Evolutionary conservation across 164 flowering plant species (phyloP).

Genomic region (Hamamelis virginiana): DNA sequence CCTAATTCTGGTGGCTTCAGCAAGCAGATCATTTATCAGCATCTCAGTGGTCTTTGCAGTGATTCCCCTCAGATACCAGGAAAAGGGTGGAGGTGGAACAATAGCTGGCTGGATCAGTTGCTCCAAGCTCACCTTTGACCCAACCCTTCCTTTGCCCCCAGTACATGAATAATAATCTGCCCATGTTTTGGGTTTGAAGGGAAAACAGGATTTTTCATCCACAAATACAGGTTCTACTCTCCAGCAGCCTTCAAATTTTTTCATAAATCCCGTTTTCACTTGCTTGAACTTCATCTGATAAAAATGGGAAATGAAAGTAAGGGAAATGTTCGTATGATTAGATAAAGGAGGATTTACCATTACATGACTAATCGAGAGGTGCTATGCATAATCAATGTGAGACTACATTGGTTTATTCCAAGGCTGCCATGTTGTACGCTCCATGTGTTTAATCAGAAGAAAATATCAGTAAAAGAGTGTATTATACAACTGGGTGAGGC

Average conservation of each 20-base stretch:
- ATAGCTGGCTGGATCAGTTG: slow-evolving; percentile 89
- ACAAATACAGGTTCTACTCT: slow-evolving; percentile 74
- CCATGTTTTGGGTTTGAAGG: slow-evolving; percentile 63
- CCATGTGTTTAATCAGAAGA: not conserved
- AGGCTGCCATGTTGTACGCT: too few species aligned
- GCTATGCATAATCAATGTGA: too few species aligned
- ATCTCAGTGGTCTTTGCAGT: slow-evolving; percentile 81
- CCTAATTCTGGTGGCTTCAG: slow-evolving; percentile 74
- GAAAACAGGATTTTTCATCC: slow-evolving; percentile 66
- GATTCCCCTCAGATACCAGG: slow-evolving; percentile 96
- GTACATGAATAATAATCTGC: slow-evolving; percentile 66
- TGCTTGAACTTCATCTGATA: slow-evolving; percentile 90
- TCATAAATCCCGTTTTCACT: slow-evolving; percentile 84
- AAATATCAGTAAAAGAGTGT: not conserved
- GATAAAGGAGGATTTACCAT: not conserved
- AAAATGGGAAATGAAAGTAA: slow-evolving; percentile 4
- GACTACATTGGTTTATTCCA: too few species aligned
- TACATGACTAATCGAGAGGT: too few species aligned
- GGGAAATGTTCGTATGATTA: not conserved
- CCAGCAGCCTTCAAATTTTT: slow-evolving; percentile 90
- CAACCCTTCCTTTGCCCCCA: slow-evolving; percentile 84
- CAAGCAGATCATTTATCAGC: slow-evolving; percentile 66
- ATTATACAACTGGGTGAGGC: not conserved
- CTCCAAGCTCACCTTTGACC: slow-evolving; percentile 66
- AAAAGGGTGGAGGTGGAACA: slow-evolving; percentile 94